Conservation (phyloP, 139 green algal species). For the Chlorella sp. region DNA sequence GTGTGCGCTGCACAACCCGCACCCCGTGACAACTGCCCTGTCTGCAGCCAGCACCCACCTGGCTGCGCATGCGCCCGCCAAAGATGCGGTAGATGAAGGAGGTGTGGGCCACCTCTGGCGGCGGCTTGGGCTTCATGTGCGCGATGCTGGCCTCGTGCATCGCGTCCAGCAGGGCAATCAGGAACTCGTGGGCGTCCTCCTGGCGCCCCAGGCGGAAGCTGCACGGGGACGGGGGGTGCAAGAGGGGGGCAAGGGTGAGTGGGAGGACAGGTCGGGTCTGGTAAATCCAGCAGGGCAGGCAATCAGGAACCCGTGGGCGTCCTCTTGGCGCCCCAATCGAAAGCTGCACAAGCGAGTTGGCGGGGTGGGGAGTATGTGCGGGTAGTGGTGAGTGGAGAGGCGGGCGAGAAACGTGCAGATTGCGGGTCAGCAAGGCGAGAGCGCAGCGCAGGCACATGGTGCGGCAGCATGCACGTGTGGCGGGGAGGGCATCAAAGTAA, state of each 20-base stretch:
- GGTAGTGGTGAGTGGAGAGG: too few species aligned
- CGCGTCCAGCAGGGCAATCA: constrained; percentile 87
- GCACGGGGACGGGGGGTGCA: not conserved
- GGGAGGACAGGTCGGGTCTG: not conserved
- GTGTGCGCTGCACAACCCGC: too few species aligned
- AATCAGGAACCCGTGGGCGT: not conserved
- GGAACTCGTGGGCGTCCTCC: constrained; percentile 93
- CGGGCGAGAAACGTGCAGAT: too few species aligned
- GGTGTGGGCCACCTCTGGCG: constrained; percentile 67
- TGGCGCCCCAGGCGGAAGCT: constrained; percentile 88
- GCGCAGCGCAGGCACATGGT: too few species aligned
- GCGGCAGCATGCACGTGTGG: not conserved
- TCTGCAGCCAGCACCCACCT: constrained; percentile 55
- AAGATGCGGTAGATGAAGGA: constrained; percentile 93
- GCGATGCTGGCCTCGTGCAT: constrained; percentile 83
- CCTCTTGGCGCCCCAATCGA: too few species aligned
- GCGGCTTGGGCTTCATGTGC: constrained; percentile 60
- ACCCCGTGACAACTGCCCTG: not conserved
- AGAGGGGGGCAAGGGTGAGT: not conserved
- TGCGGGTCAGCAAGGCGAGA: too few species aligned
- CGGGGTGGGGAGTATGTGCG: too few species aligned
- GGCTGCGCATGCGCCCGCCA: constrained; percentile 83
- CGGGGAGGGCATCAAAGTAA: not conserved
- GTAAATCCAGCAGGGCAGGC: not conserved
- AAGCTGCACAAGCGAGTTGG: too few species aligned